Conservation (phyloP, 495 filamentous ascomycete genomes). For the Trichoderma asperelloides region DNA sequence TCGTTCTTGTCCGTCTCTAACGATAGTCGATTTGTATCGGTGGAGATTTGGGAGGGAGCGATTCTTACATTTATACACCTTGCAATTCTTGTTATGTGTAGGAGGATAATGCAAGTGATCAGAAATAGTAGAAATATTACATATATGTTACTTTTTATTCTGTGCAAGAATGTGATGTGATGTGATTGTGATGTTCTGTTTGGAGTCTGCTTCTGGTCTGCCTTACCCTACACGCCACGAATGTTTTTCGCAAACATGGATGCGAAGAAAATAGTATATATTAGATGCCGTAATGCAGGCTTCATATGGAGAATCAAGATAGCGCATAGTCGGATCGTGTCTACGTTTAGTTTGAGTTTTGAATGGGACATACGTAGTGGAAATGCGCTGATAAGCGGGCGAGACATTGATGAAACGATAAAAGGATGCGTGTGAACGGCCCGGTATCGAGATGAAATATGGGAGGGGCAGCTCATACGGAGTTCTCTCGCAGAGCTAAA, state of each 20-base stretch:
- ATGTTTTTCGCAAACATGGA: too few relatives aligned
- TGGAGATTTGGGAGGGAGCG: neutral
- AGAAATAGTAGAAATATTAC: neutral
- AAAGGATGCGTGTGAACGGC: neutral
- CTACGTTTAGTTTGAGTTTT: neutral
- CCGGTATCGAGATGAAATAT: neutral
- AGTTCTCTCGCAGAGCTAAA: too few relatives aligned
- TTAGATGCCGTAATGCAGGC: neutral
- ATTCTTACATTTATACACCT: neutral
- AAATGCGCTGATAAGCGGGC: neutral
- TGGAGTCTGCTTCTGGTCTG: too few relatives aligned
- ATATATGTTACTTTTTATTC: neutral
- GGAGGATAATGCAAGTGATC: neutral
- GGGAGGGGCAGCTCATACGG: too few relatives aligned
- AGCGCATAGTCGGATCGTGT: neutral
- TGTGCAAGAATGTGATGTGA: neutral
- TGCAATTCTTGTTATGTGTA: neutral
- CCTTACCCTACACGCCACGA: too few relatives aligned
- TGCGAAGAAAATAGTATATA: neutral
- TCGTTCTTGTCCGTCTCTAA: neutral
- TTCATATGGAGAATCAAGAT: neutral
- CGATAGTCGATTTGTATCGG: neutral
- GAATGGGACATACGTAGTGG: neutral
- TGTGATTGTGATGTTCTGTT: neutral
- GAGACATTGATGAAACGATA: slow-evolving; percentile 3